A percentile compares a stretch with the other conserved stretches of the same genome.
Evolutionary conservation across 2,329 filamentous ascomycete genomes (phyloP).

Genomic region (Clarireedia paspali): DNA sequence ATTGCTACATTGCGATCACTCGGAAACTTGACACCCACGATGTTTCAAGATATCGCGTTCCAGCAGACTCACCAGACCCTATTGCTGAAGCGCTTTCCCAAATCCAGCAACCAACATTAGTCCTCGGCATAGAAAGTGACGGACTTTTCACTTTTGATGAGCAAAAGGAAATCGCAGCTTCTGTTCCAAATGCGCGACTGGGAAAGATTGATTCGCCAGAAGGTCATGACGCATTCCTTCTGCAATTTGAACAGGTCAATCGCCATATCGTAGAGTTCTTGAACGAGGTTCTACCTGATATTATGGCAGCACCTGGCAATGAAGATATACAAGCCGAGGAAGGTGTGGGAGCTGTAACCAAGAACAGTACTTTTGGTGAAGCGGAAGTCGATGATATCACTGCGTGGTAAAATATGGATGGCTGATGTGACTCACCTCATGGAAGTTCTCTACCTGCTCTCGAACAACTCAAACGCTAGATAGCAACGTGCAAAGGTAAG

Average conservation of each 20-base stretch:
- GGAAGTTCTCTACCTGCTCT: neutral
- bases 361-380: conserved; percentile 90
- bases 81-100: conserved; percentile 69
- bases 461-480: neutral
- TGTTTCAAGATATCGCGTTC: conserved; percentile 66
- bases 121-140: conserved; percentile 91
- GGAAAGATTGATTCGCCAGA: conserved; percentile 89
- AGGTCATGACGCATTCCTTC: conserved; percentile 89
- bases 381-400: conserved; percentile 95
- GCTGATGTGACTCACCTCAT: neutral
- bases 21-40: conserved; percentile 97
- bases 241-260: conserved; percentile 98
- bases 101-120: conserved; percentile 83
- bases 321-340: conserved; percentile 34
- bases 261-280: conserved; percentile 77
- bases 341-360: conserved; percentile 58
- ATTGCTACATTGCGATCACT: conserved; percentile 98
- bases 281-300: conserved; percentile 73
- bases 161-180: conserved; percentile 81
- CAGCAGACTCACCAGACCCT: conserved; percentile 30
- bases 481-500: neutral
- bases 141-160: conserved; percentile 96
- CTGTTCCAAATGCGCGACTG: conserved; percentile 69
- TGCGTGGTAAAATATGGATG: conserved; percentile 59
- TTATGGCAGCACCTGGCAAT: conserved; percentile 62